These are phyloP conservation scores for Pythium scleroteichum DNA, from an alignment of 352 stramenopile genomes.

Conservation along the genomic window DNA sequence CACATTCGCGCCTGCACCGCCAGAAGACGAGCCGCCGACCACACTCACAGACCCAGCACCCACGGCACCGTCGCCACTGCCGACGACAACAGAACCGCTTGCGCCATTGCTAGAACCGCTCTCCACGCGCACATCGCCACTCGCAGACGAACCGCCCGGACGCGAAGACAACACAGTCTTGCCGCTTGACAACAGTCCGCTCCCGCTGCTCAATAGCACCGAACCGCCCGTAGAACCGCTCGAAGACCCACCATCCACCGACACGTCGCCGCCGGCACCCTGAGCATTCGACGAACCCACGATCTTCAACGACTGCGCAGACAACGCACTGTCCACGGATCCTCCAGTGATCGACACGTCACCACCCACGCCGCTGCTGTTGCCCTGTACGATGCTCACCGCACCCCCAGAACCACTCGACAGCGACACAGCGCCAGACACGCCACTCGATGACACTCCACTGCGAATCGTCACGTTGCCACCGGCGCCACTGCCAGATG, in stretches of 20 bases:
- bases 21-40: conserved; percentile 1
- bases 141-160: no score
- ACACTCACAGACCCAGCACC: conserved; percentile 4
- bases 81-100: conserved; percentile 21
- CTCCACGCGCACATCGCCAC: conserved; percentile 20
- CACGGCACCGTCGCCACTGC: neutral
- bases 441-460: conserved; percentile 17
- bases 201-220: no score
- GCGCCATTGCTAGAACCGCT: conserved; percentile 24
- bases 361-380: conserved; percentile 2
- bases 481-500: conserved; percentile 30
- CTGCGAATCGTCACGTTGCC: conserved; percentile 14
- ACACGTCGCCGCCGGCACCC: conserved; percentile 31
- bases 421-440: conserved; percentile 19
- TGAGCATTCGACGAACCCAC: conserved; percentile 22
- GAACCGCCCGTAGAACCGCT: no score
- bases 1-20: conserved; percentile 8
- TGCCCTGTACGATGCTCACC: conserved; percentile 5
- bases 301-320: conserved; percentile 5
- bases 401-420: conserved; percentile 15
- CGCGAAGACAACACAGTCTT: no score
- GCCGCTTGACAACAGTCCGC: no score
- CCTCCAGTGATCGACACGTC: conserved; percentile 9
- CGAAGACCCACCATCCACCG: conserved; percentile 16
- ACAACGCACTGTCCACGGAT: neutral